Evolutionary conservation across 129 eudicot species (phyloP), one percentile per base, ranked within the genome.

Genomic region (Escallonia rubra): DNA sequence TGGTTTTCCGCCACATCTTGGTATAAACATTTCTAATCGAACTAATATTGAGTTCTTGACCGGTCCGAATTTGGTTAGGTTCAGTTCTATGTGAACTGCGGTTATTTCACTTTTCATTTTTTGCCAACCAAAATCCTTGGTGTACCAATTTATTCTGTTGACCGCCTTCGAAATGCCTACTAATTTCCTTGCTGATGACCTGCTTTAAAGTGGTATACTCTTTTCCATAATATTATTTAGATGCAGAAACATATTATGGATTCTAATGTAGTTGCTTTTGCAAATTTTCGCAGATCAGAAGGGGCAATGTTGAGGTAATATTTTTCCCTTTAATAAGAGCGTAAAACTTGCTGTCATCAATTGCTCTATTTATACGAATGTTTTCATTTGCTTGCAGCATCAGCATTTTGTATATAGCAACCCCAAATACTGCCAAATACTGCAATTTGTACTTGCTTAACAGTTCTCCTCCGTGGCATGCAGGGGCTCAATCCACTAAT

Each of bases 401-500:
- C 16, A 8, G 41, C 41, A 42, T 54, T 4, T 51, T 11, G 13
- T 38, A 8, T n/a, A 39, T 9, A 52, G 41, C 8, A 50, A 41
- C 13, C 58, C 13, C 23, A 11, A 48, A 40, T 15, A 51, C n/a
- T 1, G 41, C 4, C 6, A 39, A 65, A 51, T 10, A 65, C 10
- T n/a, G 55, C 12, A 5, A 13, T 39, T 67, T 34, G 54, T 40
- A 61, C 23, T 46, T 67, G 63, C 47, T 0, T 63, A 49, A 38
- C 50, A 11, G 51, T 56, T 23, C 13, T 63, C 72, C 48, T 67
- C 40, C 42, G 4, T 12, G 53, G 66, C 43, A 4, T 86, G 70
- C 76, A 90, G 97, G 95, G 97, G 59, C 78, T 90, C 52, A 90
- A 85, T 74, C 97, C 97, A 13, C 65, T 90, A 16, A 85, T 90